Evolutionary conservation across 2,329 filamentous ascomycete genomes (phyloP).

Genomic region (Didymella exigua): DNA sequence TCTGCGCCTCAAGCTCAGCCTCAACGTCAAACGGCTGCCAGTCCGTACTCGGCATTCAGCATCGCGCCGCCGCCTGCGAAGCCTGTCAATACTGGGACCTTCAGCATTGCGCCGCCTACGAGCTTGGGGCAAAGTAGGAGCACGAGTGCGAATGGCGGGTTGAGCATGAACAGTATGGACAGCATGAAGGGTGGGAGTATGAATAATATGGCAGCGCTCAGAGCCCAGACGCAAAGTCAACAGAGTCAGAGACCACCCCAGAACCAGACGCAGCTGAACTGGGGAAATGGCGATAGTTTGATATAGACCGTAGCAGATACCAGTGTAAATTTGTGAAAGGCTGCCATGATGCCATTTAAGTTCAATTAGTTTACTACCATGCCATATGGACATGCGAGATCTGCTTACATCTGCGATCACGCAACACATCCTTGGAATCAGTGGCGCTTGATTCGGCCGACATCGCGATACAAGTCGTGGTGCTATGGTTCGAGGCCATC

Average conservation of each 20-base stretch:
- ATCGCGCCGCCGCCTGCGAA: constrained; percentile 48
- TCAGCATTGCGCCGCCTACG: constrained; percentile 39
- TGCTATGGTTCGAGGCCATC: neutral
- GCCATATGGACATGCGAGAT: neutral
- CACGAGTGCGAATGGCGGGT: constrained; percentile 9
- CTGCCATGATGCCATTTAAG: neutral
- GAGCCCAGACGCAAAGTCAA: constrained; percentile 33
- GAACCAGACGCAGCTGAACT: constrained; percentile 25
- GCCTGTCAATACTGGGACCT: constrained; percentile 20
- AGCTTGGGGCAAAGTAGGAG: constrained; percentile 16
- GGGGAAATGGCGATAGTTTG: constrained; percentile 37
- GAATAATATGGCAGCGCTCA: constrained; percentile 33
- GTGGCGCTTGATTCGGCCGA: neutral
- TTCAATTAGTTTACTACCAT: too few relatives aligned
- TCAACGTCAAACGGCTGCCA: constrained; percentile 25
- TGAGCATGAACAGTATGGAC: constrained; percentile 27
- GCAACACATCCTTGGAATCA: neutral
- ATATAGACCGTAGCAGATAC: constrained; percentile 19
- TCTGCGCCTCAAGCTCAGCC: constrained; percentile 31
- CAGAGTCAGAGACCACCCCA: constrained; percentile 25
- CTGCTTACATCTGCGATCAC: neutral
- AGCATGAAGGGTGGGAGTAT: constrained; percentile 18
- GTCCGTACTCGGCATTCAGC: constrained; percentile 44
- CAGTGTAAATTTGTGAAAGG: neutral
- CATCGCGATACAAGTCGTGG: neutral